Evolutionary conservation across 257 asterid species (phyloP), one percentile per base, ranked within the genome.

Genomic region (Fraxinus cuspidata): DNA sequence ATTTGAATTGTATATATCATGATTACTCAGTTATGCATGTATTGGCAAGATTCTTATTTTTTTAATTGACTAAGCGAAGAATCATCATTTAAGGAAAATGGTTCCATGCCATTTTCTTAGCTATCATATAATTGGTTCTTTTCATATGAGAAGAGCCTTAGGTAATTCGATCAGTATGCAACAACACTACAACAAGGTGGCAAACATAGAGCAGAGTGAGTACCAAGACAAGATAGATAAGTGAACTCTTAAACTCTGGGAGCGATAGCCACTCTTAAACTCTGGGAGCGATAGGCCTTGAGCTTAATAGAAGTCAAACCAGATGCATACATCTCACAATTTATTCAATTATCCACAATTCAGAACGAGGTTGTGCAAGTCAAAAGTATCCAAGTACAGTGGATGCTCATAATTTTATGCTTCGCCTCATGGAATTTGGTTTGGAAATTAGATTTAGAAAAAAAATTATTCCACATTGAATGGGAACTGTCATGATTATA

Each of bases 391-490:
- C 51, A 7, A 19, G 56, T 40, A 29, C 25, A 31, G 28, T 51
- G 37, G 53, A 75, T 53, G 64, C 44, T 67, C 78, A 40, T 42
- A 68, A 31, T 65, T 34, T 38, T 1, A 64, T 53, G 66, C 21
- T 42, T 37, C 34, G 25, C 16, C 10, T 35, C 65, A 71, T 25
- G 73, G 58, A 65, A 37, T 12, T 58, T 34, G 63, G 23, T 53
- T 68, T 63, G 31, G 49, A 44, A 49, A 5, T 32, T 44, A 19
- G 38, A 29, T 3, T 60, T 40, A 67, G 7, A 8, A 25, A 19
- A 10, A 3, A 37, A n/a, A n/a, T 72, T 34, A 19, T 8, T 68
- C n/a, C 53, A 72, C 44, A 13, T 71, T 58, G 49, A 64, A 53
- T 51, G 23, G 27, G 10, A 74, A 42, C 28, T 34, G 18, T 42